Conservation (phyloP, 495 filamentous ascomycete genomes). For the Cryomyces minteri region DNA sequence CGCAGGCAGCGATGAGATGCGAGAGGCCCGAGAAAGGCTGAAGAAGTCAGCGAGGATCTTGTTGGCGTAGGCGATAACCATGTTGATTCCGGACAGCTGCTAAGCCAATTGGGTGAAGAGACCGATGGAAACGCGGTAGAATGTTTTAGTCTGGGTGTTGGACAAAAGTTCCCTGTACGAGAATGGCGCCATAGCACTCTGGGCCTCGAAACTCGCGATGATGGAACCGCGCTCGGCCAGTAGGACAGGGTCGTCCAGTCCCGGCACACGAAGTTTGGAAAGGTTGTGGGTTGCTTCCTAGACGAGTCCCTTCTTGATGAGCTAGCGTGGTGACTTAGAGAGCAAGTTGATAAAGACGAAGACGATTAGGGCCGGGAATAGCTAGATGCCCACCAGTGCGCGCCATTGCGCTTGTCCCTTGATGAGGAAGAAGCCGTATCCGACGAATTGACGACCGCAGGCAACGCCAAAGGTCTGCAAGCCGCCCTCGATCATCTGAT, state of each 20-base stretch:
- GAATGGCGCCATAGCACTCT: neutral
- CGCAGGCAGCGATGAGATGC: constrained; percentile 48
- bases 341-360: constrained; percentile 18
- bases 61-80: constrained; percentile 60
- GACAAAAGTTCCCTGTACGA: neutral
- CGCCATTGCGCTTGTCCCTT: constrained; percentile 1
- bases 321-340: constrained; percentile 29
- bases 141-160: neutral
- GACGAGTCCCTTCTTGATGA: constrained; percentile 26
- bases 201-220: neutral
- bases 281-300: neutral
- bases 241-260: neutral
- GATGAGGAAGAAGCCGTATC: neutral
- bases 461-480: neutral
- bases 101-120: constrained; percentile 18
- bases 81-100: constrained; percentile 57
- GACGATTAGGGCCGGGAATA: constrained; percentile 1
- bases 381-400: neutral
- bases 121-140: neutral
- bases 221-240: neutral
- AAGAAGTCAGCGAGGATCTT: constrained; percentile 41
- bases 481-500: neutral
- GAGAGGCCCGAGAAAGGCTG: constrained; percentile 34
- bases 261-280: neutral
- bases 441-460: neutral